Conservation (phyloP, 1,139 yeast genomes). For the Keqinozyma sinolaborantium region DNA sequence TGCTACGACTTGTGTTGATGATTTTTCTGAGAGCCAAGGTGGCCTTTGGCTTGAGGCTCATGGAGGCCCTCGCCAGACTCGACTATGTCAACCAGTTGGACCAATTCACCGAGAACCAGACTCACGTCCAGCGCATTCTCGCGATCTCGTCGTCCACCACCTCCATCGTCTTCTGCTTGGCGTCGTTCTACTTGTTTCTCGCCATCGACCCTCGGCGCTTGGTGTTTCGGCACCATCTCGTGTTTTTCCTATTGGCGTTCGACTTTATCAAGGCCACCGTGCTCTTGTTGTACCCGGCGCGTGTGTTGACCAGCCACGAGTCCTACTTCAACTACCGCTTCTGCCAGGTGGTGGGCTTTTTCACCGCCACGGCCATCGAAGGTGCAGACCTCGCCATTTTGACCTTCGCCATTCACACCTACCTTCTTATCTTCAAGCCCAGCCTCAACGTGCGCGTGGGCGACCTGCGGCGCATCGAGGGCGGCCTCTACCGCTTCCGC, state of each 20-base stretch:
- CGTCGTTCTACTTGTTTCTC: slow-evolving; percentile 51
- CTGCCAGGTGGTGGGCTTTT: slow-evolving; percentile 78
- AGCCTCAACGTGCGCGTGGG: slow-evolving; percentile 41
- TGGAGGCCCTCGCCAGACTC: no score
- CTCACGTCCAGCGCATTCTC: slow-evolving; percentile 17
- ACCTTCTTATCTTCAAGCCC: slow-evolving; percentile 67
- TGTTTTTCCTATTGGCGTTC: slow-evolving; percentile 61
- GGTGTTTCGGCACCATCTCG: slow-evolving; percentile 71
- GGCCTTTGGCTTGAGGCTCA: no score
- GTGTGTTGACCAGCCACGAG: slow-evolving; percentile 48
- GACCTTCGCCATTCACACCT: slow-evolving; percentile 81
- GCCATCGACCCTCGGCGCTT: slow-evolving; percentile 61
- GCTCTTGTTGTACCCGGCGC: slow-evolving; percentile 67
- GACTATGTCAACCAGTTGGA: slow-evolving; percentile 11
- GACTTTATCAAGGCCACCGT: slow-evolving; percentile 75
- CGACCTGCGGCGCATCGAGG: slow-evolving; percentile 46
- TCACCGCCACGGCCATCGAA: slow-evolving; percentile 78
- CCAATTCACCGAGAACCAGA: slow-evolving; percentile 9
- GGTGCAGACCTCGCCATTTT: slow-evolving; percentile 87
- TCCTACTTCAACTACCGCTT: slow-evolving; percentile 53
- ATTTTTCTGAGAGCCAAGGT: no score
- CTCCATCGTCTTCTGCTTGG: slow-evolving; percentile 53
- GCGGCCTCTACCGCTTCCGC: slow-evolving; percentile 68
- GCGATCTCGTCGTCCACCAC: slow-evolving; percentile 57
- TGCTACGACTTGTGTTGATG: no score